Evolutionary conservation across 1,139 yeast species (phyloP).

Genomic region (Suhomyces terraborum): DNA sequence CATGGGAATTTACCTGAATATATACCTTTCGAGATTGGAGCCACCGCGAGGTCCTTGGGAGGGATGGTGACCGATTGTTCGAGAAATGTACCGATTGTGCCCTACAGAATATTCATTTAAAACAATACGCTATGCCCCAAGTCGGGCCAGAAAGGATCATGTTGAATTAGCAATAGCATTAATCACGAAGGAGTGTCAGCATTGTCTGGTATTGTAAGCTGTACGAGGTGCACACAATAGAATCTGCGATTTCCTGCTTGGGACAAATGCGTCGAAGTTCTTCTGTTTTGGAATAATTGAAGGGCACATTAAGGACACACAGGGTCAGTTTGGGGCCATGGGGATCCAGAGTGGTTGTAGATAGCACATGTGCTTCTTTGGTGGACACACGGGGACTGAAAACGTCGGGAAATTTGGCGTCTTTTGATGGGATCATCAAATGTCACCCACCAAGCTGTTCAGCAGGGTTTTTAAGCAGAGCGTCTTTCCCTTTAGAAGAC

Average conservation of each 20-base stretch:
- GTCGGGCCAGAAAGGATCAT: background rate
- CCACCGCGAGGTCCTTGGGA: background rate
- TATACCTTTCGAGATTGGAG: background rate
- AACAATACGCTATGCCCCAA: background rate
- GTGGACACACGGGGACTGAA: too few species aligned
- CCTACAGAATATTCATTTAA: background rate
- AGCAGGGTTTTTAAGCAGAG: too few species aligned
- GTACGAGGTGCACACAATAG: conserved; percentile 6
- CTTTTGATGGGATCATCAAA: too few species aligned
- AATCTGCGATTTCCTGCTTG: conserved; percentile 5
- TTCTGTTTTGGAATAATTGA: background rate
- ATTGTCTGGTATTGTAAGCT: conserved; percentile 3
- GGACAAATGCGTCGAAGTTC: conserved; percentile 4
- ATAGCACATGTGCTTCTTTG: too few species aligned
- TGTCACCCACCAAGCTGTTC: too few species aligned
- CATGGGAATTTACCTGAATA: background rate
- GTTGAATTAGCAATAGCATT: background rate
- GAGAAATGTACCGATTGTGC: background rate
- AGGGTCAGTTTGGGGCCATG: too few species aligned
- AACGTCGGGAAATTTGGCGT: too few species aligned
- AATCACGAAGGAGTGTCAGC: conserved; percentile 4
- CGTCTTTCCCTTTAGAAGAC: too few species aligned
- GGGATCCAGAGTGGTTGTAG: too few species aligned
- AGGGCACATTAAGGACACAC: too few species aligned
- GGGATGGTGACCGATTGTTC: background rate